Evolutionary conservation across 2,329 filamentous ascomycete species (phyloP).

Genomic region (Sporothrix brunneoviolacea): DNA sequence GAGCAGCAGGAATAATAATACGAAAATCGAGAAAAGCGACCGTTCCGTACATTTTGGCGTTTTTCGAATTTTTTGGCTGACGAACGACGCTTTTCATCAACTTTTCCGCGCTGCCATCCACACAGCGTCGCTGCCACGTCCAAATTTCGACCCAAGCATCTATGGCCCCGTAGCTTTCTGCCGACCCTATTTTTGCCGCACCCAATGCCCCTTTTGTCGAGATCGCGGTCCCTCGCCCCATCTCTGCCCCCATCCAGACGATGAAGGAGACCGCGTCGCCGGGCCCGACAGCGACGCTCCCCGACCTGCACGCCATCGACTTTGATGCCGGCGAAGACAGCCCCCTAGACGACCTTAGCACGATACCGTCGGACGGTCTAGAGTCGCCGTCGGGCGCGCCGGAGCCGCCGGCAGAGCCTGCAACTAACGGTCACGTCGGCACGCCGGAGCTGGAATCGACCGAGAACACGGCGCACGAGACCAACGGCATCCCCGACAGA

Average conservation of each 20-base stretch:
- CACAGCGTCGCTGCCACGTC: slow-evolving; percentile 47
- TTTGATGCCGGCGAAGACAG: slow-evolving; percentile 6
- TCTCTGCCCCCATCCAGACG: slow-evolving; percentile 37
- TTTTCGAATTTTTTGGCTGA: slow-evolving; percentile 45
- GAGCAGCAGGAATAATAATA: no score
- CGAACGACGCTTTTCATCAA: slow-evolving; percentile 34
- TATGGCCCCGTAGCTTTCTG: slow-evolving; percentile 38
- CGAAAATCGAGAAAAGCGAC: no score
- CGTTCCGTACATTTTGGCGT: slow-evolving; percentile 19
- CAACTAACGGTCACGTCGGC: neutral
- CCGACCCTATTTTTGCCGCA: slow-evolving; percentile 49
- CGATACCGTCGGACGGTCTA: slow-evolving; percentile 1
- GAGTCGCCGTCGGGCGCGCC: slow-evolving; percentile 10
- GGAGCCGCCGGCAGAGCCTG: slow-evolving; percentile 1
- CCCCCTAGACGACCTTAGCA: slow-evolving; percentile 9
- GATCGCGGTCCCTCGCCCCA: slow-evolving; percentile 43
- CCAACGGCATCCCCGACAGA: neutral
- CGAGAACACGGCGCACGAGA: neutral
- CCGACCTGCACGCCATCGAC: slow-evolving; percentile 25
- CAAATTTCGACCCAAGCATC: slow-evolving; percentile 44
- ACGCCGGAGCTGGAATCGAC: neutral
- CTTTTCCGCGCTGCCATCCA: slow-evolving; percentile 40
- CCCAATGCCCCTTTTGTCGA: slow-evolving; percentile 54
- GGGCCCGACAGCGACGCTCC: slow-evolving; percentile 33
- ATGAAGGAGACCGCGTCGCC: slow-evolving; percentile 57